Base-by-base conservation (phyloP, 331 rosid species). In the Acacia concinna region DNA sequence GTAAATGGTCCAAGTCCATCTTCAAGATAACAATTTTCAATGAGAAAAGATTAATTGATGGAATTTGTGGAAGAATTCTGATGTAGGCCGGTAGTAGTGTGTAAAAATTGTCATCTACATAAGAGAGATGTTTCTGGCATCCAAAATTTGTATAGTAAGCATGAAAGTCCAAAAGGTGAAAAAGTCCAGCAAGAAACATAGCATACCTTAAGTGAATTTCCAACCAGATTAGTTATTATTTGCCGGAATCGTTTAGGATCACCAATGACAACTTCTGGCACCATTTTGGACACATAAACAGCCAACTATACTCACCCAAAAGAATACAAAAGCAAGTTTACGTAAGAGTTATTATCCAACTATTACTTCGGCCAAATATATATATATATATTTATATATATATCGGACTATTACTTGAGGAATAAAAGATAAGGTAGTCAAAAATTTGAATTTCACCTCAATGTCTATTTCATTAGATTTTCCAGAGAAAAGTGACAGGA, bases 201-300 rank as follows among this genome's bases (percentile, higher is more conserved):
- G 51, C 85, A 74, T 67, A 95, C 98, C 99, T 93, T 95, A 1
- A 95, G 88, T 43, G 98, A 93, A 82, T 93, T 95, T 46, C 93
- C 93, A 69, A 95, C 98, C 73, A 95, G 94, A 80, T 95, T 93
- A 40, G 98, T 88, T 71, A 95, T 95, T 80, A 90, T 91, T 85
- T 93, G 98, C 79, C 94, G 81, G 82, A 95, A 92, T 68, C 98
- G 93, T 81, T 90, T 90, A 80, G 97, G 97, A 78, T 95, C 98
- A 3, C 98, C 99, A n/a, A 90, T 91, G 76, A 93, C 88, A 71
- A 89, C 89, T 71, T 88, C 78, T 4, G 99, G 99, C 75, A 93
- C 94, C 82, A 81, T 81, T 69, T 83, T 85, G 76, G 97, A 95
- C 65, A 91, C 97, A 78, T 93, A 95, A 81, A 85, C 98, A 73